Evolutionary conservation across 2,329 filamentous ascomycete species (phyloP).

Genomic region (Scedosporium dehoogii): DNA sequence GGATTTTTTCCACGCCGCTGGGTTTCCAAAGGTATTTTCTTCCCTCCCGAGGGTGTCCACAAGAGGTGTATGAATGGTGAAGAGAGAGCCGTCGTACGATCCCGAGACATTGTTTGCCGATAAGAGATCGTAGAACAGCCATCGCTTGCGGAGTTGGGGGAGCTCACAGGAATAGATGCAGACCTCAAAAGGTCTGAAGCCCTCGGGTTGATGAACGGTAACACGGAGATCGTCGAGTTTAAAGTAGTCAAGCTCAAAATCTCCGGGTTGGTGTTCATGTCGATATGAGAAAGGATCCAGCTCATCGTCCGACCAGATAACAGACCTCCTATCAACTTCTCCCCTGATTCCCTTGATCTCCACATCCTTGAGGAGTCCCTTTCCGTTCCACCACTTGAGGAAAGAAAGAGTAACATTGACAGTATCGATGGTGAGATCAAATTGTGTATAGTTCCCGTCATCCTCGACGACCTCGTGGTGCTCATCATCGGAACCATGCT

Average conservation of each 20-base stretch:
- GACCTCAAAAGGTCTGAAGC: slow-evolving; percentile 88
- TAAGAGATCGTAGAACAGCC: slow-evolving; percentile 95
- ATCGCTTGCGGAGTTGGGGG: slow-evolving; percentile 86
- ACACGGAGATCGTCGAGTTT: slow-evolving; percentile 90
- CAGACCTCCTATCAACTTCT: slow-evolving; percentile 80
- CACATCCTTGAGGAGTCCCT: slow-evolving; percentile 81
- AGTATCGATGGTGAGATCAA: slow-evolving; percentile 87
- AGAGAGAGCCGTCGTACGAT: slow-evolving; percentile 88
- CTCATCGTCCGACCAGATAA: slow-evolving; percentile 50
- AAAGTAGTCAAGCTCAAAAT: slow-evolving; percentile 96
- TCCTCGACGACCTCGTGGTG: slow-evolving; percentile 46
- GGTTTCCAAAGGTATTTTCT: slow-evolving; percentile 43
- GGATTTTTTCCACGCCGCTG: slow-evolving; percentile 87
- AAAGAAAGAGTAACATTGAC: slow-evolving; percentile 96
- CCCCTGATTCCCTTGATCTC: slow-evolving; percentile 90
- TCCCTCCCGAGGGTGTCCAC: slow-evolving; percentile 7
- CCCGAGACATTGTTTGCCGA: slow-evolving; percentile 95
- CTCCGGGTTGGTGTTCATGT: slow-evolving; percentile 78
- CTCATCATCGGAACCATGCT: slow-evolving; percentile 29
- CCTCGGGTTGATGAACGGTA: slow-evolving; percentile 80
- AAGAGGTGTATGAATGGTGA: slow-evolving; percentile 79
- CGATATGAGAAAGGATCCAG: slow-evolving; percentile 76
- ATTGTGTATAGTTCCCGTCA: slow-evolving; percentile 96
- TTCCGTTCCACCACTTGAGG: slow-evolving; percentile 98
- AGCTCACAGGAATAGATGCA: slow-evolving; percentile 96